Evolutionary conservation across 73 alveolate species (phyloP).

Genomic region (Paramecium pentaurelia): DNA sequence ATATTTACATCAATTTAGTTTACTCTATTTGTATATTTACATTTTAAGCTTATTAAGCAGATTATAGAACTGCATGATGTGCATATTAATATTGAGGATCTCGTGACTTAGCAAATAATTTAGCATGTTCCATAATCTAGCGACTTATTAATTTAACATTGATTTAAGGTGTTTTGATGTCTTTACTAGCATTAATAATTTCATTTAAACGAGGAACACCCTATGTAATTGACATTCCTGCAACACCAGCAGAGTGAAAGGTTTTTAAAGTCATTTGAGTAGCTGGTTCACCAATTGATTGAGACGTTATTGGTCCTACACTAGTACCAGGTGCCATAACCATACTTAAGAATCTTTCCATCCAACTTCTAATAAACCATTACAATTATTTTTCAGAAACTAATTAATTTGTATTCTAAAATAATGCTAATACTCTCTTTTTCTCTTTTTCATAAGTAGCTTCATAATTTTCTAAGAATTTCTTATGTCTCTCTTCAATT

Average conservation of each 20-base stretch:
- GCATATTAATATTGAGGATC: not conserved
- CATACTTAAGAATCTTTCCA: slow-evolving; percentile 51
- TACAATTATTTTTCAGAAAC: slow-evolving; percentile 9
- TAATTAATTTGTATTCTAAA: not conserved
- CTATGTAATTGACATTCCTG: slow-evolving; percentile 96
- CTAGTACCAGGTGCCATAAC: slow-evolving; percentile 55
- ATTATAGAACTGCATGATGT: not conserved
- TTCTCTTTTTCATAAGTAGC: not conserved
- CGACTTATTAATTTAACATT: slow-evolving; percentile 16
- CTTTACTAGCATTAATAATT: slow-evolving; percentile 96
- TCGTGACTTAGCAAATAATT: not conserved
- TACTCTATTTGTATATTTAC: not conserved
- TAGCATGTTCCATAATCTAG: not conserved
- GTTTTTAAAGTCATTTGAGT: slow-evolving; percentile 99
- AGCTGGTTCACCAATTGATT: slow-evolving; percentile 99
- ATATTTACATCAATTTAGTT: not conserved
- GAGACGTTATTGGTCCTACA: slow-evolving; percentile 66
- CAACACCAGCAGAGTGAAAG: slow-evolving; percentile 97
- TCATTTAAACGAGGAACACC: slow-evolving; percentile 99
- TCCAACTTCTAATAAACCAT: slow-evolving; percentile 38
- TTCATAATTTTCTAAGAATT: not conserved
- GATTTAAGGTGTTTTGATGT: slow-evolving; percentile 96
- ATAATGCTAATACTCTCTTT: not conserved
- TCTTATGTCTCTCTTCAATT: not conserved
- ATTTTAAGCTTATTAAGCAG: not conserved